Base-by-base conservation (phyloP, 2,329 filamentous ascomycete genomes). In the Biscogniauxia marginata region DNA sequence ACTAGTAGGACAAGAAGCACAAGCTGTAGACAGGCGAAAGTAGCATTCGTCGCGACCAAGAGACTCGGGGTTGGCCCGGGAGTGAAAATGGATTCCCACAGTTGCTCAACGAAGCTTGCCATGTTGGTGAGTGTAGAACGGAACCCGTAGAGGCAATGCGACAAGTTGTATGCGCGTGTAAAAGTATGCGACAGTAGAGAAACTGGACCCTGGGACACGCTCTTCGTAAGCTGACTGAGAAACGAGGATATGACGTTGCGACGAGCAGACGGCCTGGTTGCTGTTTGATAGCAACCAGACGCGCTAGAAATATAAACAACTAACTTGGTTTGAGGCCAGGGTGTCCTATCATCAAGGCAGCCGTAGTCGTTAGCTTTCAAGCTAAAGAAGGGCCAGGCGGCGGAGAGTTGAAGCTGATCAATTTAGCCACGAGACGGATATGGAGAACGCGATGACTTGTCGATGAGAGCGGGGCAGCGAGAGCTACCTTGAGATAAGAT, bases 81-180 rank as follows among this genome's bases (percentile, higher is more conserved):
- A 4, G 89, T 95, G 82, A 98, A 97, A 79, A 98, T 87, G 70
- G 91, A 96, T 71, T 89, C 84, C 89, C 91, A 96, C 58, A 97
- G 88, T 64, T 93, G 85, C 69, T 85, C 80, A 60, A 96, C 68
- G 74, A 88, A 87, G 66, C 77, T 71, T 13, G 84, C 77, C 84
- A 87, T 87, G 65, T 49, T 67, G 53, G n/a, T 43, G 34, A 52
- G 44, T 18, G 24, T 24, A 46, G 24, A 43, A 23, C 20, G 43
- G 47, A 18, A 39, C 44, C 58, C 47, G 56, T 30, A 46, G 34
- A 56, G 25, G 58, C 21, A 54, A 62, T 62, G 65, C 65, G 65
- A 64, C 57, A 57, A 55, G 49, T n/a, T 24, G 30, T 54, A 55
- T 55, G 30, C 22, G 18, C 25, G n/a, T 11, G 24, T 23, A 20